A percentile compares a stretch with the other conserved stretches of the same genome.
Conservation (phyloP, 306 rosid species). For the Comarum palustre region DNA sequence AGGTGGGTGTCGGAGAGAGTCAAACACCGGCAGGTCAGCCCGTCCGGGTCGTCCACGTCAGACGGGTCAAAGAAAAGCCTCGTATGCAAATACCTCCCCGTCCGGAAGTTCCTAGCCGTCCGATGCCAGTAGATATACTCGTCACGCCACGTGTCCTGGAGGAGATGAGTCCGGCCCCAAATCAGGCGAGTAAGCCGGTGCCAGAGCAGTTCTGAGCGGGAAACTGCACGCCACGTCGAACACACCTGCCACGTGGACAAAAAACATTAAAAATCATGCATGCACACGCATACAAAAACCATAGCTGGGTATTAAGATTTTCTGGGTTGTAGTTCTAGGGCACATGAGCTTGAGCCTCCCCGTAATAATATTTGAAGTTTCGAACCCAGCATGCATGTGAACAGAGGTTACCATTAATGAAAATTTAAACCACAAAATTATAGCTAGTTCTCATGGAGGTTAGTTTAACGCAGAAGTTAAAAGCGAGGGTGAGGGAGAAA, state of each 20-base stretch:
- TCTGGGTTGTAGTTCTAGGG: neutral
- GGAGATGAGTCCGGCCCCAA: slow-evolving; percentile 57
- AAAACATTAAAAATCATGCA: neutral
- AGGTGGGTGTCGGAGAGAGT: slow-evolving; percentile 61
- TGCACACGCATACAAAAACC: neutral
- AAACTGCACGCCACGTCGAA: slow-evolving; percentile 75
- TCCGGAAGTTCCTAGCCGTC: slow-evolving; percentile 52
- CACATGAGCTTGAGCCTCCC: neutral
- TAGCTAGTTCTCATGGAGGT: neutral
- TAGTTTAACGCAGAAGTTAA: neutral
- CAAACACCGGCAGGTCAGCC: slow-evolving; percentile 61
- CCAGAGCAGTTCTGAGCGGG: slow-evolving; percentile 69
- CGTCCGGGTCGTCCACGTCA: slow-evolving; percentile 32
- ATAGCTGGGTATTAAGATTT: neutral
- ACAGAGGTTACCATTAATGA: neutral
- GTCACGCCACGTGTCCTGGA: slow-evolving; percentile 53
- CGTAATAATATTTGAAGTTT: neutral
- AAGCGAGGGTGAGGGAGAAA: neutral
- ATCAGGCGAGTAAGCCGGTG: slow-evolving; percentile 40
- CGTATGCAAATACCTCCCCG: slow-evolving; percentile 3
- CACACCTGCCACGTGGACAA: slow-evolving; percentile 60
- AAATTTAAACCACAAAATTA: neutral
- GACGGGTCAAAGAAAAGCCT: slow-evolving; percentile 41
- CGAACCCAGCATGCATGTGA: neutral
- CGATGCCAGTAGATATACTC: slow-evolving; percentile 73